Evolutionary conservation across 2,329 filamentous ascomycete genomes (phyloP), one percentile per base, ranked within the genome.

Genomic region (Penicillium sp.): DNA sequence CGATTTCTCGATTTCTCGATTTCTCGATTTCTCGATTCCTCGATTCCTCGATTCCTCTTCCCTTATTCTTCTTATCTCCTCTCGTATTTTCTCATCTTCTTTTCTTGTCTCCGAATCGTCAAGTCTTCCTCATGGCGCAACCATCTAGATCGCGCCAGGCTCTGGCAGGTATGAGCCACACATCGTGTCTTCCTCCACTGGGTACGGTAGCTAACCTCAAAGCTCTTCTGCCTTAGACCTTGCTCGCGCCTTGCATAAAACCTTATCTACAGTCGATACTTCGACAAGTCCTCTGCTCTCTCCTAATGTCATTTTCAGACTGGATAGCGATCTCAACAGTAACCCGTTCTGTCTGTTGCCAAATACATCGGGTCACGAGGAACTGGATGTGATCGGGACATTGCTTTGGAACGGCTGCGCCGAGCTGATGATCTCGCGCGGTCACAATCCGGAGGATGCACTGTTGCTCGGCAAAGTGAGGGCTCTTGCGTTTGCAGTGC

Each of bases 381-480:
- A 37, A 17, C 51, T 72, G n/a, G 65, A 70, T 48, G 49, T 54
- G 6, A 35, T 58, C 19, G 70, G 64, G 2, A 66, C 64, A 6
- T 56, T 54, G 10, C 46, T 73, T 31, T 73, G 71, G 71, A 73
- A 72, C 53, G 49, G 49, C 5, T 71, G 67, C 49, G 52, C 54
- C 9, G 55, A 62, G 31, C 44, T 59, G 17, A 54, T 62, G 43
- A 52, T 33, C 32, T 22, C 29, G 35, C 5, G 39, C 43, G 47
- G 35, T 5, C 48, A 49, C 19, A 54, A 45, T 31, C 48, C 45
- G 7, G 19, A 38, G 2, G 15, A 42, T 22, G 10, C 39, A 3
- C 28, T 29, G 1, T 0, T 31, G 10, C 41, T 49, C 7, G 34
- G 34, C 6, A 49, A 33, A 32, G 41, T 38, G 22, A 37, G 26